Conservation (phyloP, 1,284 basidiomycete genomes). For the Moniliophthora roreri region DNA sequence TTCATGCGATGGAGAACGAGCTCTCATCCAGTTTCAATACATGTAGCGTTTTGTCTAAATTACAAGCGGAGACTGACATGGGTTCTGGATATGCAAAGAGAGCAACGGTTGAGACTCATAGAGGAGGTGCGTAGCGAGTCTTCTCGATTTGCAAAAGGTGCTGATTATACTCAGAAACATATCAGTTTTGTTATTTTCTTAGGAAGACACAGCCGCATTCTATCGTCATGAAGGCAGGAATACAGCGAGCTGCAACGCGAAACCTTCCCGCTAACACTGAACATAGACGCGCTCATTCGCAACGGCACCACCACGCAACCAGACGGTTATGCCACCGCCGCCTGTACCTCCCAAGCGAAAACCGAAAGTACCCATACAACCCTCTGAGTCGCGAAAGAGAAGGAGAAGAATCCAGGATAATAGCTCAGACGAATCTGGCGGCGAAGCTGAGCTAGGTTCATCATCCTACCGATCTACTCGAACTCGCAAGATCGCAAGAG, state of each 20-base stretch:
- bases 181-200: constrained; percentile 81
- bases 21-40: background rate
- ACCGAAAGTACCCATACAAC: constrained; percentile 26
- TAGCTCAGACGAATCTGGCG: constrained; percentile 23
- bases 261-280: background rate
- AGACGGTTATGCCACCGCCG: constrained; percentile 18
- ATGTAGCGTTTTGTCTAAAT: constrained; percentile 64
- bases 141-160: constrained; percentile 3
- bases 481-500: constrained; percentile 14
- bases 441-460: constrained; percentile 22
- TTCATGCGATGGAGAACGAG: too few species aligned
- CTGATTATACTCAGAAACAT: constrained; percentile 49
- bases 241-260: background rate
- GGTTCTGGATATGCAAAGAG: constrained; percentile 49
- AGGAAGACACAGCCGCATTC: constrained; percentile 75
- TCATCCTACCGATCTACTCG: constrained; percentile 11
- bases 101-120: constrained; percentile 66
- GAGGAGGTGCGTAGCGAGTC: constrained; percentile 55
- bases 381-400: constrained; percentile 38
- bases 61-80: constrained; percentile 56
- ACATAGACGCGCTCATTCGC: constrained; percentile 55
- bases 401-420: constrained; percentile 43
- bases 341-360: constrained; percentile 23
- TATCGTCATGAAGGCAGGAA: constrained; percentile 65
- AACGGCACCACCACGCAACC: constrained; percentile 34